Evolutionary conservation across 345 rosid species (phyloP).

Genomic region (Dipteronia sinensis): DNA sequence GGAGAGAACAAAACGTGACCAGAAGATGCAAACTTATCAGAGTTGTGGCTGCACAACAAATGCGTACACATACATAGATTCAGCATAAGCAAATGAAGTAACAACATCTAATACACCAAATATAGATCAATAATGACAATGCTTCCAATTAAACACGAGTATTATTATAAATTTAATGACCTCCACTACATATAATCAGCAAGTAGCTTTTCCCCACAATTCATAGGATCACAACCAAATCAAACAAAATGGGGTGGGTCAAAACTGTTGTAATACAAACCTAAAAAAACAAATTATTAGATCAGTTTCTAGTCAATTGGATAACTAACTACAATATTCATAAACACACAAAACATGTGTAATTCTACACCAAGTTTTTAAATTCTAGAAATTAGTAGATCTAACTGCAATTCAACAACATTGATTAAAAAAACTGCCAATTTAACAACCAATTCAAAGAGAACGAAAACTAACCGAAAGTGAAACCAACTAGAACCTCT

Average conservation of each 20-base stretch:
- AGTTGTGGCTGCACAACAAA: slow-evolving; percentile 72
- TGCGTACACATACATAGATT: slow-evolving; percentile 2
- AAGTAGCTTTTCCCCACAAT: background rate
- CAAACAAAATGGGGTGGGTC: background rate
- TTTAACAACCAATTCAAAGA: background rate
- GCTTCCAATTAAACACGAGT: background rate
- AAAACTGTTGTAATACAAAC: no score
- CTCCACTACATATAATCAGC: background rate
- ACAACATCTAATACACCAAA: background rate
- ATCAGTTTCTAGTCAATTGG: background rate
- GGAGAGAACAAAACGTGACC: slow-evolving; percentile 99
- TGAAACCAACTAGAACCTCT: slow-evolving; percentile 93
- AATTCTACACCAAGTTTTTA: no score
- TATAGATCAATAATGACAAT: background rate
- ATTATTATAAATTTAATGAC: no score
- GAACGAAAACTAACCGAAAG: slow-evolving; percentile 62
- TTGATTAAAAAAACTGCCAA: no score
- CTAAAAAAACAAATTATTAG: background rate
- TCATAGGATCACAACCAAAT: background rate
- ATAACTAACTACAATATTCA: background rate
- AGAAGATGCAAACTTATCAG: slow-evolving; percentile 99
- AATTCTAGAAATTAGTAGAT: background rate
- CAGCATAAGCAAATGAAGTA: slow-evolving; percentile 7
- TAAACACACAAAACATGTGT: background rate
- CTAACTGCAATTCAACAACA: slow-evolving; percentile 1